phyloP scores from a whole-genome alignment of 306 rosid species.

The Cicer chorassanicum region DNA sequence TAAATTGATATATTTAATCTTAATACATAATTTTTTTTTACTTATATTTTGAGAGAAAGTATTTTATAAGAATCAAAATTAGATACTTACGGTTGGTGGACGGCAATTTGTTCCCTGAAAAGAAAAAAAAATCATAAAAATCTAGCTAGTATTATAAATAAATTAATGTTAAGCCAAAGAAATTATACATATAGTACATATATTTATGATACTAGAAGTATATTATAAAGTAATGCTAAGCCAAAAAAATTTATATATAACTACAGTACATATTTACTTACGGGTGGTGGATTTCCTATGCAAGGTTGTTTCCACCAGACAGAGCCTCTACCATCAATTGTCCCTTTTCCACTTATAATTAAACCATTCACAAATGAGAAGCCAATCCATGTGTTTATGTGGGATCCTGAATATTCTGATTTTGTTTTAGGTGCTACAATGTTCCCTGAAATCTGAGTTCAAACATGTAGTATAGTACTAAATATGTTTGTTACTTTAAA shows the following conservation, averaged over 20 bases:
- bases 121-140: not conserved
- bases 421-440: conserved; percentile 54
- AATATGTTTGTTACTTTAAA: not conserved
- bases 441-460: conserved; percentile 53
- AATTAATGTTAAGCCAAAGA: not conserved
- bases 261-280: conserved; percentile 20
- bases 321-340: conserved; percentile 56
- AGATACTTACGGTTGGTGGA: conserved; percentile 57
- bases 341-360: conserved; percentile 49
- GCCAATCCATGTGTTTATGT: conserved; percentile 55
- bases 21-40: too few species aligned
- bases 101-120: conserved; percentile 55
- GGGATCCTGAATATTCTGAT: conserved; percentile 49
- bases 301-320: conserved; percentile 61
- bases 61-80: conserved; percentile 17
- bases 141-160: not conserved
- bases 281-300: conserved; percentile 44
- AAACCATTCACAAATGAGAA: conserved; percentile 52
- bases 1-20: too few species aligned
- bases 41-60: too few species aligned
- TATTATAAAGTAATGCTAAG: not conserved
- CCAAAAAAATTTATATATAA: not conserved
- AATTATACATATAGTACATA: not conserved
- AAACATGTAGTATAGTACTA: not conserved
- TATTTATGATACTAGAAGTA: not conserved